phyloP scores from a whole-genome alignment of 352 stramenopile species.

The Globisporangium irregulare region DNA sequence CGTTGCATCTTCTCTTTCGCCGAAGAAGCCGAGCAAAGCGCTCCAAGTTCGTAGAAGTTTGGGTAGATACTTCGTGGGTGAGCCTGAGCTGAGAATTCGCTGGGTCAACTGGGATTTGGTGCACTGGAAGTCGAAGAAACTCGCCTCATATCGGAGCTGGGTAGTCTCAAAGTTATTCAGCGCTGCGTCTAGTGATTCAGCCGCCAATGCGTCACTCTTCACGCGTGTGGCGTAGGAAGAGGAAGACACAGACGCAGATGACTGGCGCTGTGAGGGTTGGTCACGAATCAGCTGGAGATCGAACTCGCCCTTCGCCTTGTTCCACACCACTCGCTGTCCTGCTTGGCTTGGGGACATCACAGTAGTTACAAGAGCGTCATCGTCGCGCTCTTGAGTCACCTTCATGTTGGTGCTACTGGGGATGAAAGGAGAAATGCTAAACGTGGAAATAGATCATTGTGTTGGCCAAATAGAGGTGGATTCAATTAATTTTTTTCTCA shows the following conservation, averaged over 20 bases:
- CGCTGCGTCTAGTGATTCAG: neutral
- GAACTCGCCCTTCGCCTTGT: constrained; percentile 7
- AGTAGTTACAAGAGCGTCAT: neutral
- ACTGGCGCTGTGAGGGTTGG: neutral
- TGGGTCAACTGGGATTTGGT: constrained; percentile 2
- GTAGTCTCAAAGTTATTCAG: neutral
- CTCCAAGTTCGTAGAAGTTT: constrained; percentile 9
- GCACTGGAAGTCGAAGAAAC: neutral
- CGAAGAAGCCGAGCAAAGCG: neutral
- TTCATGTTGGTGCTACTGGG: neutral
- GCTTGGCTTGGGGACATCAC: neutral
- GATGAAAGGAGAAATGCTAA: no score
- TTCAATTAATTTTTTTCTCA: neutral
- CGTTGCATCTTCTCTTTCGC: neutral
- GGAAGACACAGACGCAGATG: neutral
- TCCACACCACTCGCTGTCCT: constrained; percentile 16
- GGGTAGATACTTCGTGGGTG: constrained; percentile 4
- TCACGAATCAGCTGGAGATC: constrained; percentile 4
- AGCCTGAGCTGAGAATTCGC: neutral
- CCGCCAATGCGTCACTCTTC: neutral
- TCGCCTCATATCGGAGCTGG: neutral
- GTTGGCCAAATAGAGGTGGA: no score
- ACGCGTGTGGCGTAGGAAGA: no score
- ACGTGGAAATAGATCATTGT: no score
- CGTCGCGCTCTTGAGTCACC: neutral